Conservation (phyloP, 371 early-diverging fungal species). For the Spiromyces aspiralis region DNA sequence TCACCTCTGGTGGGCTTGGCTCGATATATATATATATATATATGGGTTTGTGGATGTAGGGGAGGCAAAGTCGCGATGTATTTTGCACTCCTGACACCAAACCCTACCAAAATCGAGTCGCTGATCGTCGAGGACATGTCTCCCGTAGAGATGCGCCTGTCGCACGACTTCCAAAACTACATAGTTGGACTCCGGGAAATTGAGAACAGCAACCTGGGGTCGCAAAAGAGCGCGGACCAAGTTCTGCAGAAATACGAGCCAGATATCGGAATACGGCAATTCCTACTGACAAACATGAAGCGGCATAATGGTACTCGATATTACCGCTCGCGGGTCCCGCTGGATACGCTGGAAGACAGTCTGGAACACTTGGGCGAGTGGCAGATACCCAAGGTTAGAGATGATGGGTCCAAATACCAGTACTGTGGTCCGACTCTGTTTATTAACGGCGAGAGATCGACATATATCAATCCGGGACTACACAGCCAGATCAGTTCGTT, state of each 20-base stretch:
- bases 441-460: slow-evolving; percentile 55
- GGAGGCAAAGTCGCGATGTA: slow-evolving; percentile 88
- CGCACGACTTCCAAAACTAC: slow-evolving; percentile 39
- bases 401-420: too few relatives aligned
- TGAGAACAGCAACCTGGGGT: slow-evolving; percentile 32
- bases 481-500: slow-evolving; percentile 31
- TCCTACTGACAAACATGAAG: slow-evolving; percentile 78
- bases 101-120: slow-evolving; percentile 37
- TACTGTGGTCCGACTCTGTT: slow-evolving; percentile 45
- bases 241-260: slow-evolving; percentile 34
- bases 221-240: slow-evolving; percentile 54
- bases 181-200: slow-evolving; percentile 49
- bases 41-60: slow-evolving; percentile 24
- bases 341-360: slow-evolving; percentile 39
- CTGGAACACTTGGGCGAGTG: slow-evolving; percentile 42
- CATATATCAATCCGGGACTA: slow-evolving; percentile 38
- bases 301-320: slow-evolving; percentile 9
- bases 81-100: slow-evolving; percentile 44
- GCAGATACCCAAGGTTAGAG: slow-evolving; percentile 14
- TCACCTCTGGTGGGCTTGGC: too few relatives aligned
- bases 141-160: slow-evolving; percentile 38
- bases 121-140: slow-evolving; percentile 79
- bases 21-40: neutral
- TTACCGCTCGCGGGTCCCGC: slow-evolving; percentile 53
- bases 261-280: slow-evolving; percentile 55